Evolutionary conservation across 495 filamentous ascomycete species (phyloP), one percentile per base, ranked within the genome.

Genomic region (Neurospora sublineolata): DNA sequence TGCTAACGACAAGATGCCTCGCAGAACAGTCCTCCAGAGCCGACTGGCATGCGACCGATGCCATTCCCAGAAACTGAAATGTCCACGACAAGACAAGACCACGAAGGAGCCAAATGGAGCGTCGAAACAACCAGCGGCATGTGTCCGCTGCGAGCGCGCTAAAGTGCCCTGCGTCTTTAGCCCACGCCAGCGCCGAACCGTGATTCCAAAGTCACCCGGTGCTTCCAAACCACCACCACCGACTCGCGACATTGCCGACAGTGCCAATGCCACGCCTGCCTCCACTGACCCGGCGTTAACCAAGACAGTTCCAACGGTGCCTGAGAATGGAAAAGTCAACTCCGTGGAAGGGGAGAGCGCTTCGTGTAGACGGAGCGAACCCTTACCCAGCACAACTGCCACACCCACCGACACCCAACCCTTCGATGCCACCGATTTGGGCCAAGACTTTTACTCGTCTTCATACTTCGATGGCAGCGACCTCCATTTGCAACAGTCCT

Each of bases 21-120:
- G 71, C 10, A 44, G 69, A 69, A 9, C 68, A n/a, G 69, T 64
- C 3, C 68, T 69, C 0, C 68, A 73, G 16, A 70, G 64, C 30
- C 71, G 71, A 9, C 37, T 70, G 46, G 71, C 71, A 33, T 73
- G 71, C 68, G 71, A 73, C 27, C 68, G 71, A 37, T 73, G 71
- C 16, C 71, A 73, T 30, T 27, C 42, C 3, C 71, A 73, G 42
- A 73, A 73, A 46, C 68, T 73, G 16, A 68, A 68, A 20, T 73
- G 71, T 37, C 68, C 30, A 16, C 68, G 71, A 37, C 71, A 67
- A 41, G 68, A 70, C 27, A 60, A 60, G 27, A 30, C 12, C 23
- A 0, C 52, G 0, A 60, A 33, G 0, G 14, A 58, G 0, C 4
- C 46, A 30, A 5, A 60, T 9, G 52, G 14, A 9, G 8, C 52